A percentile compares a stretch with the other conserved stretches of the same genome.
phyloP scores from a whole-genome alignment of 2,329 filamentous ascomycete species.

The Alternaria conjuncta region DNA sequence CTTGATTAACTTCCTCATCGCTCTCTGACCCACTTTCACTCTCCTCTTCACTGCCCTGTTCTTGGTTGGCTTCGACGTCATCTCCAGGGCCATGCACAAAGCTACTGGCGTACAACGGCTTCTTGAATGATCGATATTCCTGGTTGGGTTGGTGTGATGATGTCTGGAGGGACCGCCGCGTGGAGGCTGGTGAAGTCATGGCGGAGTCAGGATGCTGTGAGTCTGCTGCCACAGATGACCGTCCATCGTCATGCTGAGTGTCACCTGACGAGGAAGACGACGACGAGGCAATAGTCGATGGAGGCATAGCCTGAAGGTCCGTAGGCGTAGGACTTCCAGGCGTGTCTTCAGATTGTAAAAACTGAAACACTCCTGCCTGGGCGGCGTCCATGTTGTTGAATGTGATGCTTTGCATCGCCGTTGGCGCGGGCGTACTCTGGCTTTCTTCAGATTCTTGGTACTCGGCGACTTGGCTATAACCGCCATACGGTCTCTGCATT shows the following conservation, averaged over 20 bases:
- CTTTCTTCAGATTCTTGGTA: conserved; percentile 26
- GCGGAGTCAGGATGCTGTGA: conserved; percentile 28
- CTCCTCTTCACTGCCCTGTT: conserved; percentile 15
- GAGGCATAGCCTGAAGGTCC: conserved; percentile 17
- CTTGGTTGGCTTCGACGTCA: conserved; percentile 14
- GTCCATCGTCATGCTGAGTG: conserved; percentile 21
- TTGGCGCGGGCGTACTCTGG: conserved; percentile 17
- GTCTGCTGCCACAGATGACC: conserved; percentile 35
- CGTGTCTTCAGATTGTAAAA: conserved; percentile 22
- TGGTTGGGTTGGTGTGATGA: conserved; percentile 17
- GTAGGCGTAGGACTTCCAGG: conserved; percentile 16
- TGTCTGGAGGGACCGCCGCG: conserved; percentile 18
- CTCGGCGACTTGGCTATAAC: conserved; percentile 33
- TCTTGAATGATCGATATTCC: conserved; percentile 27
- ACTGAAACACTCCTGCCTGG: conserved; percentile 40
- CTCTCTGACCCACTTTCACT: conserved; percentile 19
- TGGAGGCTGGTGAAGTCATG: conserved; percentile 39
- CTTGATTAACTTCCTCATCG: conserved; percentile 24
- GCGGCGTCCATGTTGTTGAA: conserved; percentile 26
- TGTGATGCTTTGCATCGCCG: conserved; percentile 15
- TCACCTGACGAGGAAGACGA: conserved; percentile 28
- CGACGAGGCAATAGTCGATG: conserved; percentile 30
- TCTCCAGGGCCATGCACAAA: conserved; percentile 37
- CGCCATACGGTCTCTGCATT: conserved; percentile 53
- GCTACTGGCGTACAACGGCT: conserved; percentile 42